Evolutionary conservation across 2,329 filamentous ascomycete species (phyloP).

Genomic region (Pseudogymnoascus sp.): DNA sequence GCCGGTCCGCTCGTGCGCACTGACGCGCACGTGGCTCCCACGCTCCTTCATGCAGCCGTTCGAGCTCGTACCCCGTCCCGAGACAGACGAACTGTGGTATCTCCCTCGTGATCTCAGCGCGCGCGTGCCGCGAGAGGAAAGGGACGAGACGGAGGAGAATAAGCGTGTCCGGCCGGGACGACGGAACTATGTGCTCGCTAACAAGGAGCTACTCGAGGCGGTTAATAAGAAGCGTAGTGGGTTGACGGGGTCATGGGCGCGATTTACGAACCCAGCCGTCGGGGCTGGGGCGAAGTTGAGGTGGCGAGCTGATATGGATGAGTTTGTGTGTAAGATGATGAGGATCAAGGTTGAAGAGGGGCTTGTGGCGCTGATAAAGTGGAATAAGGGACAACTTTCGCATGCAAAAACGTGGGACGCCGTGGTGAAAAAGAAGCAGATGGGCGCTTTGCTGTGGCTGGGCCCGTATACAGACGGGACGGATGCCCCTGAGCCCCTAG

Average conservation of each 20-base stretch:
- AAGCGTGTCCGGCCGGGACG: background rate
- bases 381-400: conserved; percentile 21
- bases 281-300: conserved; percentile 18
- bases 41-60: conserved; percentile 56
- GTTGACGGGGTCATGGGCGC: conserved; percentile 6
- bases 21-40: conserved; percentile 44
- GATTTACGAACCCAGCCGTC: background rate
- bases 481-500: background rate
- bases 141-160: background rate
- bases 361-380: conserved; percentile 33
- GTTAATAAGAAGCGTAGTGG: background rate
- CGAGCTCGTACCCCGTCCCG: conserved; percentile 45
- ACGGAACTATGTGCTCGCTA: background rate
- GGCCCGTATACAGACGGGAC: conserved; percentile 10
- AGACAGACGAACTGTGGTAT: conserved; percentile 45
- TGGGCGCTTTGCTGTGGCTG: conserved; percentile 22
- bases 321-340: conserved; percentile 42
- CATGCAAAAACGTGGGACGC: conserved; percentile 40
- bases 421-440: conserved; percentile 29
- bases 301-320: conserved; percentile 49
- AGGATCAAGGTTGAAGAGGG: conserved; percentile 38
- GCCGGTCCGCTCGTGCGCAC: conserved; percentile 46
- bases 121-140: conserved; percentile 18
- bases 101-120: conserved; percentile 37
- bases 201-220: background rate